These are phyloP conservation scores for Rhododendron mucronatum DNA, from an alignment of 148 eudicot species.

Conservation along the genomic window DNA sequence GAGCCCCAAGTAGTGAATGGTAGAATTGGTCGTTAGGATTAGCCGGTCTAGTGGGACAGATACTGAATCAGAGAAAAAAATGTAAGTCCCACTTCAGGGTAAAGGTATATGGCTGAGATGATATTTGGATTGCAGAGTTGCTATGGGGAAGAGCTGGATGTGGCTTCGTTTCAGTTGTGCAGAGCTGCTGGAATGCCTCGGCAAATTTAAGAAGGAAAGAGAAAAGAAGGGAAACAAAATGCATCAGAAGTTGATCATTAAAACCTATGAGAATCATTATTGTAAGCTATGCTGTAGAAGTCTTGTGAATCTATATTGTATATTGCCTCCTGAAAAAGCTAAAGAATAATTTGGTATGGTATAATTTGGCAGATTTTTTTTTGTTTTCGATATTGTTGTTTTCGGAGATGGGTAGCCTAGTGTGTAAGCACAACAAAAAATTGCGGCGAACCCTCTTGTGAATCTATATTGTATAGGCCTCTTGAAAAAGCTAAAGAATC, in stretches of 20 bases:
- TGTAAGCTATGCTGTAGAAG: neutral
- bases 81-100: neutral
- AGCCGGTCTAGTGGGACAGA: neutral
- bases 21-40: neutral
- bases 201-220: neutral
- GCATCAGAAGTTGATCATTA: neutral
- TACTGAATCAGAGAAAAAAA: neutral
- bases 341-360: neutral
- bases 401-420: too few species aligned
- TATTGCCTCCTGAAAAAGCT: neutral
- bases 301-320: neutral
- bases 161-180: neutral
- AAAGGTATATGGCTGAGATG: too few species aligned
- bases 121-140: neutral
- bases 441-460: neutral
- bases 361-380: too few species aligned
- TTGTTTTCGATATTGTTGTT: too few species aligned
- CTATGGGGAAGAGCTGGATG: neutral
- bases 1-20: neutral
- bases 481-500: neutral
- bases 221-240: neutral
- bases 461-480: neutral
- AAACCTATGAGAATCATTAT: neutral
- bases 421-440: too few species aligned
- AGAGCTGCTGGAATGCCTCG: neutral